A percentile compares a stretch with the other conserved stretches of the same genome.
phyloP scores from a whole-genome alignment of 768 basidiomycete species.

The Collybia mongolica region DNA sequence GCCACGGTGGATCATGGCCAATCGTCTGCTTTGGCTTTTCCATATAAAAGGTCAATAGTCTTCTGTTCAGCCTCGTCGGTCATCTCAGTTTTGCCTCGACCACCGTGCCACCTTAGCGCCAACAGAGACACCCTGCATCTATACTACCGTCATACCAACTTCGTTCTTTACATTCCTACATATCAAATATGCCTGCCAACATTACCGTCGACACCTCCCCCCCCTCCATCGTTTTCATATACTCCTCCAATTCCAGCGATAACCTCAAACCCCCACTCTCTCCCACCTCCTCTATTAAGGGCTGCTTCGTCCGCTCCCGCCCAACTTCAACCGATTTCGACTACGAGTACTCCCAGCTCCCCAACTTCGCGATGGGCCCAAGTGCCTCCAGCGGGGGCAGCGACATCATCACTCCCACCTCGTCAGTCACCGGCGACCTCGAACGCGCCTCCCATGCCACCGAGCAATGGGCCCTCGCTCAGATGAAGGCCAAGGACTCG shows the following conservation, averaged over 20 bases:
- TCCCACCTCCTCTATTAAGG: conserved; percentile 18
- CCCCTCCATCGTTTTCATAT: not conserved
- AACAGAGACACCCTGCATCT: too few relatives aligned
- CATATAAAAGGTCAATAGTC: too few relatives aligned
- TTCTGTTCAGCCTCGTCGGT: too few relatives aligned
- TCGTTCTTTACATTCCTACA: too few relatives aligned
- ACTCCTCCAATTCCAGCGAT: conserved; percentile 3
- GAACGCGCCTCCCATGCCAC: not conserved
- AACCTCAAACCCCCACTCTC: conserved; percentile 7
- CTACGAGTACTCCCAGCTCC: conserved; percentile 7
- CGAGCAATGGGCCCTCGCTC: conserved; percentile 5
- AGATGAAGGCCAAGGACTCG: not conserved
- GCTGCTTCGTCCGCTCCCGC: conserved; percentile 13
- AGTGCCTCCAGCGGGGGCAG: not conserved
- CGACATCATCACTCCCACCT: not conserved
- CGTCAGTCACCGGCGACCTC: not conserved
- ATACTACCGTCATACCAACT: too few relatives aligned
- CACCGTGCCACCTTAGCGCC: too few relatives aligned
- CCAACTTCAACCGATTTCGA: conserved; percentile 10
- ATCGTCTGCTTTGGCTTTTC: too few relatives aligned
- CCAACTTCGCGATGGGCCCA: conserved; percentile 1
- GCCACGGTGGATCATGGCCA: too few relatives aligned
- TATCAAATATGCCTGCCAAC: too few relatives aligned
- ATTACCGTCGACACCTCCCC: not conserved
- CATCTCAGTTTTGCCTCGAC: too few relatives aligned